Evolutionary conservation across 2,329 filamentous ascomycete species (phyloP).

Genomic region (Alternaria novae-zelandiae): DNA sequence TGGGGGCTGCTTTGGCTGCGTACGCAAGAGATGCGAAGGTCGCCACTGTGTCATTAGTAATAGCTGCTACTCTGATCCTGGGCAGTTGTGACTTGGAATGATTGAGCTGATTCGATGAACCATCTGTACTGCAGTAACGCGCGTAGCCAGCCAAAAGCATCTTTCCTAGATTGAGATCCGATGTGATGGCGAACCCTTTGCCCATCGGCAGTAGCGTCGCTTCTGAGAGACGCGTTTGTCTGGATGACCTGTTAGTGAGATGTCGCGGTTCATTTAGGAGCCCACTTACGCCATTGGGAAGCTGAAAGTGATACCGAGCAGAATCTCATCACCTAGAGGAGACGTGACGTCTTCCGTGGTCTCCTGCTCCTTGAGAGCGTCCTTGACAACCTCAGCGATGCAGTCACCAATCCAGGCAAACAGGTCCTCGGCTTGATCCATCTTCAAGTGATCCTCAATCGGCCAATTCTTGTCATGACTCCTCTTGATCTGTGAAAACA

Average conservation of each 20-base stretch:
- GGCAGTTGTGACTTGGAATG: conserved; percentile 52
- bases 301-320: conserved; percentile 72
- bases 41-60: conserved; percentile 82
- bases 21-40: conserved; percentile 81
- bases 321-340: conserved; percentile 55
- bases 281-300: conserved; percentile 65
- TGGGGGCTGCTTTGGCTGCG: conserved; percentile 65
- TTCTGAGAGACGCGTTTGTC: conserved; percentile 66
- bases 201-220: conserved; percentile 73
- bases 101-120: conserved; percentile 25
- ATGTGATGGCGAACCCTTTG: conserved; percentile 70
- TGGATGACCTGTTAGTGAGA: conserved; percentile 22
- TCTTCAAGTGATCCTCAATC: conserved; percentile 75
- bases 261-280: background rate
- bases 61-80: conserved; percentile 72
- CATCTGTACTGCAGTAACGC: conserved; percentile 55
- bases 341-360: conserved; percentile 22
- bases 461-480: conserved; percentile 75
- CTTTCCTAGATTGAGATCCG: conserved; percentile 65
- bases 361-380: conserved; percentile 56
- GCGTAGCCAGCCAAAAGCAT: conserved; percentile 66
- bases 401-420: conserved; percentile 83
- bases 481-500: conserved; percentile 57
- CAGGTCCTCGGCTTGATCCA: conserved; percentile 74
- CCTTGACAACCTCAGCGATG: conserved; percentile 73